Percentiles rank a stretch among this genome's conserved stretches.
Evolutionary conservation across 225 moss, liverwort and hornwort species (phyloP).

Genomic region (Sphagnum contortum): DNA sequence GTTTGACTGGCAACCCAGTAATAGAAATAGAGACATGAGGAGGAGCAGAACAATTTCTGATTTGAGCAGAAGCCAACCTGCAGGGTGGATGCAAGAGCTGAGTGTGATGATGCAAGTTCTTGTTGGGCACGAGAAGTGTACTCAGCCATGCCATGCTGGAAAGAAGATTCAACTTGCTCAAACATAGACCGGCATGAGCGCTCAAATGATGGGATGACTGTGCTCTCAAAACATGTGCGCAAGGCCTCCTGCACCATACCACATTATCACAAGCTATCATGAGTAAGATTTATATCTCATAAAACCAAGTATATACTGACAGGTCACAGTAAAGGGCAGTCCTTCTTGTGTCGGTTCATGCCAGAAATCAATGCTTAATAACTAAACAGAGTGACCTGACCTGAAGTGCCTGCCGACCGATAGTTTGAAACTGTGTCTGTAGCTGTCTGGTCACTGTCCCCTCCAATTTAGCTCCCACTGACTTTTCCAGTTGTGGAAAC

Average conservation of each 20-base stretch:
- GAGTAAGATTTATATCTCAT: too few species aligned
- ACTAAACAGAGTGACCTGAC: constrained; percentile 14
- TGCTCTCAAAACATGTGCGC: constrained; percentile 75
- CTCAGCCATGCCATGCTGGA: constrained; percentile 82
- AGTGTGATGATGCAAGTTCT: constrained; percentile 65
- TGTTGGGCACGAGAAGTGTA: constrained; percentile 84
- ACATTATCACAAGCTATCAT: too few species aligned
- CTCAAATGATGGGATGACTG: constrained; percentile 86
- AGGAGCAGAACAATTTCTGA: too few species aligned
- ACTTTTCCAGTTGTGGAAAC: constrained; percentile 78
- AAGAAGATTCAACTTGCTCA: constrained; percentile 81
- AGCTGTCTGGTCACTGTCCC: constrained; percentile 75
- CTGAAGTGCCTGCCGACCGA: constrained; percentile 87
- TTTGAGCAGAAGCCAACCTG: constrained; percentile 29
- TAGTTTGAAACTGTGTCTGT: constrained; percentile 71
- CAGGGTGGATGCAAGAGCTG: constrained; percentile 67
- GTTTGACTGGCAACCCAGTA: too few species aligned
- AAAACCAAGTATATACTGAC: too few species aligned
- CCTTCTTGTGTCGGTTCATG: too few species aligned
- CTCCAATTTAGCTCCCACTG: constrained; percentile 76
- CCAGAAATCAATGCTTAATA: not conserved
- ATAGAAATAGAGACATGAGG: too few species aligned
- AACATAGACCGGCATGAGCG: constrained; percentile 92
- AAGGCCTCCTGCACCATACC: constrained; percentile 59
- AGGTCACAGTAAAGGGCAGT: not conserved